A percentile compares a stretch with the other conserved stretches of the same genome.
phyloP scores from a whole-genome alignment of 2,329 filamentous ascomycete genomes.

The Diplocarpon mali region DNA sequence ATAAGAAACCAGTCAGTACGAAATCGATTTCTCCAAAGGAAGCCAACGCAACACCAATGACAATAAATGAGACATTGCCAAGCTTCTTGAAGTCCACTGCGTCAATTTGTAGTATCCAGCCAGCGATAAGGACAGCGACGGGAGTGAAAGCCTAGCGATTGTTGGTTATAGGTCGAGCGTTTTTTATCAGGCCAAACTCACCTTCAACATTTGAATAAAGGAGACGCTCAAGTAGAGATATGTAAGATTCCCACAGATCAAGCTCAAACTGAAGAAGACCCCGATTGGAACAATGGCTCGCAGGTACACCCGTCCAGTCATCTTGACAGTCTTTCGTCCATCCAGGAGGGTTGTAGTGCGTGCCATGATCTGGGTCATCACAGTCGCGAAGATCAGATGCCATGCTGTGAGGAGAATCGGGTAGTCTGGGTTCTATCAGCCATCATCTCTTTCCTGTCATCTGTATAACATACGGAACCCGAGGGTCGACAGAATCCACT shows the following conservation, averaged over 20 bases:
- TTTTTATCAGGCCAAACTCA: conserved; percentile 27
- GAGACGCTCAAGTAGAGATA: conserved; percentile 92
- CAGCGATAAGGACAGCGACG: conserved; percentile 80
- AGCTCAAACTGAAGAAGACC: conserved; percentile 86
- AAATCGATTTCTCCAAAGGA: conserved; percentile 96
- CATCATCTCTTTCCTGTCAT: conserved; percentile 7
- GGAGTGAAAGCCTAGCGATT: conserved; percentile 70
- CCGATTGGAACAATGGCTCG: conserved; percentile 92
- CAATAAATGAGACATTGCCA: conserved; percentile 88
- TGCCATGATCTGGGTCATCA: conserved; percentile 90
- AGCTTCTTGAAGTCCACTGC: conserved; percentile 79
- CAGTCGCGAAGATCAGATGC: conserved; percentile 84
- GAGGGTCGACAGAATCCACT: conserved; percentile 84
- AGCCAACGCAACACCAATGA: conserved; percentile 87
- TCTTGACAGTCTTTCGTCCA: conserved; percentile 90
- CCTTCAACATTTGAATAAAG: conserved; percentile 99
- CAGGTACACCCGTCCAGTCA: conserved; percentile 89
- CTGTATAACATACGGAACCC: conserved; percentile 57
- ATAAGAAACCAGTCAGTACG: conserved; percentile 66
- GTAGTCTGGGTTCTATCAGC: conserved; percentile 39
- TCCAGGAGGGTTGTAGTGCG: conserved; percentile 84
- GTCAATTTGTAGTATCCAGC: conserved; percentile 72
- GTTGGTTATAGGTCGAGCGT: conserved; percentile 6
- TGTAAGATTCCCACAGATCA: conserved; percentile 93
- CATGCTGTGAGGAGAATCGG: conserved; percentile 87